Percentiles rank a stretch among this genome's conserved stretches.
These are phyloP conservation scores for Ophiostoma triangulosporum DNA, from an alignment of 2,329 filamentous ascomycete genomes.

Conservation along the genomic window DNA sequence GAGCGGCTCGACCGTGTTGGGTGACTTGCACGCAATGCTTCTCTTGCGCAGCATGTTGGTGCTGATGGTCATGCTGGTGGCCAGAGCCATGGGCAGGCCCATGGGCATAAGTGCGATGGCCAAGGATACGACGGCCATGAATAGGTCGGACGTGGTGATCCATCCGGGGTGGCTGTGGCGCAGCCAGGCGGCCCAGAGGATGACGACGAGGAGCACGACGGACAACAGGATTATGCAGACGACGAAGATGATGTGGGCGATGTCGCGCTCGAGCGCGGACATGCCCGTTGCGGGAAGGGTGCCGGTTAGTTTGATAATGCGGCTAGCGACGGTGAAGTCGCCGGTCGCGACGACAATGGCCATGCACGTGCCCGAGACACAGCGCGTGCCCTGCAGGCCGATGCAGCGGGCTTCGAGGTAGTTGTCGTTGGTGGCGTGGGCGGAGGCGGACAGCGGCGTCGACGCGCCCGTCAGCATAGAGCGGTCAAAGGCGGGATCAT, in stretches of 20 bases:
- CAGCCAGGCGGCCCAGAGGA: conserved; percentile 61
- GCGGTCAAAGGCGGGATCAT: conserved; percentile 60
- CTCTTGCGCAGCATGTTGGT: conserved; percentile 66
- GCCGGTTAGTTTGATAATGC: conserved; percentile 60
- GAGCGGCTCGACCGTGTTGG: conserved; percentile 66
- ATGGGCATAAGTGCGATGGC: conserved; percentile 68
- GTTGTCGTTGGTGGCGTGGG: conserved; percentile 56
- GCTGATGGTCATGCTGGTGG: conserved; percentile 59
- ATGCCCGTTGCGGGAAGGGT: conserved; percentile 53
- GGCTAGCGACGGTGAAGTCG: conserved; percentile 60
- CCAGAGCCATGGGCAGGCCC: conserved; percentile 56
- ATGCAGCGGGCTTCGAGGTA: conserved; percentile 67
- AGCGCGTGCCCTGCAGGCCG: conserved; percentile 68
- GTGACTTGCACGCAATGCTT: conserved; percentile 65
- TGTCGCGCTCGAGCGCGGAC: conserved; percentile 59
- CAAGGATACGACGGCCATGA: conserved; percentile 59
- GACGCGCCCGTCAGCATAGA: conserved; percentile 62
- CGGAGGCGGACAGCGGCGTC: conserved; percentile 45
- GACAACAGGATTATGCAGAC: conserved; percentile 54
- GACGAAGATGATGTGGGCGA: conserved; percentile 57
- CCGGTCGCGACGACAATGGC: conserved; percentile 61
- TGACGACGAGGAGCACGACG: conserved; percentile 50
- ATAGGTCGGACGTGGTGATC: conserved; percentile 59
- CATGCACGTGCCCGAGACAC: conserved; percentile 51
- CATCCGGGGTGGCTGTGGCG: conserved; percentile 50